Evolutionary conservation across 371 early-diverging fungal species (phyloP).

Genomic region (Nosema granulosis): DNA sequence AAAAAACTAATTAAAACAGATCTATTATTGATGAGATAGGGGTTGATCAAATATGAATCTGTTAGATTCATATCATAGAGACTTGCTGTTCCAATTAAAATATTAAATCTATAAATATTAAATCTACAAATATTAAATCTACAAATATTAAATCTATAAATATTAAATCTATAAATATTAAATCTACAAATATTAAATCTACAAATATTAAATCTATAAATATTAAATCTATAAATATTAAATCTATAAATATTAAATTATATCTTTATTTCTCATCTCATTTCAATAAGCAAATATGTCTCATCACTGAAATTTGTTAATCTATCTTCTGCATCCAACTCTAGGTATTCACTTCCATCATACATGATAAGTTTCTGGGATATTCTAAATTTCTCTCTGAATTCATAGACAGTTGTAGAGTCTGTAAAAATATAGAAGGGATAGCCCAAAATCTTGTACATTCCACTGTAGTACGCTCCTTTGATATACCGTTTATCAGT

Average conservation of each 20-base stretch:
- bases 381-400: conserved; percentile 24
- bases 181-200: too few species aligned
- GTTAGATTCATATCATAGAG: too few species aligned
- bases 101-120: too few species aligned
- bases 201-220: too few species aligned
- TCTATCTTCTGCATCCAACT: conserved; percentile 28
- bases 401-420: conserved; percentile 9
- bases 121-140: too few species aligned
- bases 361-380: conserved; percentile 30
- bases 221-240: too few species aligned
- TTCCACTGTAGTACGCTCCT: conserved; percentile 33
- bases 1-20: background rate
- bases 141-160: too few species aligned
- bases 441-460: conserved; percentile 34
- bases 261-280: background rate
- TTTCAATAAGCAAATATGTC: conserved; percentile 37
- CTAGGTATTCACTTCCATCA: conserved; percentile 33
- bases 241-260: too few species aligned
- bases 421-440: conserved; percentile 39
- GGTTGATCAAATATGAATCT: too few species aligned
- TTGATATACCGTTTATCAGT: conserved; percentile 11
- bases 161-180: too few species aligned
- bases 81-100: too few species aligned
- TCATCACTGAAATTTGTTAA: conserved; percentile 23
- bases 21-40: background rate